A percentile compares a stretch with the other conserved stretches of the same genome.
phyloP scores from a whole-genome alignment of 805 yeast genomes.

The Komagataella ulmi region DNA sequence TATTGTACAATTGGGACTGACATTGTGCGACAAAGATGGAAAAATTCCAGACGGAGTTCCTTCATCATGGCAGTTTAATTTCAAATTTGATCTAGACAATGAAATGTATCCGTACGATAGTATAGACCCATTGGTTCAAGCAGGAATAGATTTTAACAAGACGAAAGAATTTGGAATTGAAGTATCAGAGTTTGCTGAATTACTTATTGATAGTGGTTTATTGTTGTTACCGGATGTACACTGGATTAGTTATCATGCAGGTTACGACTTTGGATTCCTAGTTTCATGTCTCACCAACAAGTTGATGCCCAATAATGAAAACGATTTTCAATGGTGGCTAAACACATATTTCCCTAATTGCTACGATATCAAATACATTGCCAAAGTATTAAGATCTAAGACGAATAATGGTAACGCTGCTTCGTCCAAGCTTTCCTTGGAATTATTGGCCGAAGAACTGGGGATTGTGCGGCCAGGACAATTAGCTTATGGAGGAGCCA shows the following conservation, averaged over 20 bases:
- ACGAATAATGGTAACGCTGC: constrained; percentile 6
- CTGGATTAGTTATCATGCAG: constrained; percentile 90
- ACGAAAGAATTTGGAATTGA: constrained; percentile 72
- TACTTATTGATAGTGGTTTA: constrained; percentile 76
- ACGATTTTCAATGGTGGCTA: constrained; percentile 64
- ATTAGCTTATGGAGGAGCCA: constrained; percentile 19
- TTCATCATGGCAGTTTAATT: constrained; percentile 95
- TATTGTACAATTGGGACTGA: constrained; percentile 76
- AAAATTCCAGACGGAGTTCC: constrained; percentile 51
- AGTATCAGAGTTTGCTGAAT: constrained; percentile 68
- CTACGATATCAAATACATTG: constrained; percentile 62
- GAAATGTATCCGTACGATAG: constrained; percentile 88
- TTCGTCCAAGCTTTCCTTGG: constrained; percentile 33
- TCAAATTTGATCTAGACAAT: constrained; percentile 57
- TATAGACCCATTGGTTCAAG: constrained; percentile 61
- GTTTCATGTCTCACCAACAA: constrained; percentile 64
- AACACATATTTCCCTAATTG: constrained; percentile 65
- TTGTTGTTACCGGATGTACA: constrained; percentile 55
- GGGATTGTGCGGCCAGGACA: constrained; percentile 48
- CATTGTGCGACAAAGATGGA: constrained; percentile 58
- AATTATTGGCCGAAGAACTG: constrained; percentile 56
- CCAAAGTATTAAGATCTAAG: constrained; percentile 10
- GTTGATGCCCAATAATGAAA: constrained; percentile 67
- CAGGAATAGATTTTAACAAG: constrained; percentile 71
- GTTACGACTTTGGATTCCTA: constrained; percentile 89